Conservation (phyloP, 1,284 basidiomycete genomes). For the Inonotus hispidus region DNA sequence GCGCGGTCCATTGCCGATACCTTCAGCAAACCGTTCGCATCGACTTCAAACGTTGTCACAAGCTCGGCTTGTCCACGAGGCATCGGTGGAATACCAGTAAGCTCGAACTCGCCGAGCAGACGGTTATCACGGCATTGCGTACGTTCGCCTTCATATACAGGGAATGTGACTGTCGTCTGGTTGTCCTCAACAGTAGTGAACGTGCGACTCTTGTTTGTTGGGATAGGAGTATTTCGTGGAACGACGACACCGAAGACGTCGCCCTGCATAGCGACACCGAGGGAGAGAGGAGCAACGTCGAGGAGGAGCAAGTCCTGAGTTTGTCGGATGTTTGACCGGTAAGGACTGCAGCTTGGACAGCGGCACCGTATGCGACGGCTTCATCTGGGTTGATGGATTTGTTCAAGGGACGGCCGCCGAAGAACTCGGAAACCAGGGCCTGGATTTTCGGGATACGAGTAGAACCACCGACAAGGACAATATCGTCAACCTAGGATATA, state of each 20-base stretch:
- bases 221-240: constrained; percentile 95
- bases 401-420: constrained; percentile 95
- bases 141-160: constrained; percentile 97
- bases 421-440: constrained; percentile 96
- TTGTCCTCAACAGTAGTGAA: constrained; percentile 99
- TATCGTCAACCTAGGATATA: constrained; percentile 73
- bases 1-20: constrained; percentile 93
- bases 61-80: constrained; percentile 95
- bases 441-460: constrained; percentile 99
- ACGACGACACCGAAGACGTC: constrained; percentile 97
- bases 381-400: constrained; percentile 98
- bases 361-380: constrained; percentile 93
- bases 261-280: constrained; percentile 98
- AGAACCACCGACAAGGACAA: constrained; percentile 98
- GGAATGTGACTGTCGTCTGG: constrained; percentile 97
- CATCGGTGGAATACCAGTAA: constrained; percentile 95
- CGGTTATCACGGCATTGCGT: constrained; percentile 97
- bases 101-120: constrained; percentile 96
- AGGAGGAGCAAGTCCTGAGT: constrained; percentile 93
- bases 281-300: constrained; percentile 92
- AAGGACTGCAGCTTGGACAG: constrained; percentile 94
- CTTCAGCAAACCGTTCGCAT: constrained; percentile 95
- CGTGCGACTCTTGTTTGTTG: constrained; percentile 92
- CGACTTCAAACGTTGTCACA: constrained; percentile 94
- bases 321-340: constrained; percentile 96